Base-by-base conservation (phyloP, 169 alveolate genomes). In the Plasmodium gallinaceum region DNA sequence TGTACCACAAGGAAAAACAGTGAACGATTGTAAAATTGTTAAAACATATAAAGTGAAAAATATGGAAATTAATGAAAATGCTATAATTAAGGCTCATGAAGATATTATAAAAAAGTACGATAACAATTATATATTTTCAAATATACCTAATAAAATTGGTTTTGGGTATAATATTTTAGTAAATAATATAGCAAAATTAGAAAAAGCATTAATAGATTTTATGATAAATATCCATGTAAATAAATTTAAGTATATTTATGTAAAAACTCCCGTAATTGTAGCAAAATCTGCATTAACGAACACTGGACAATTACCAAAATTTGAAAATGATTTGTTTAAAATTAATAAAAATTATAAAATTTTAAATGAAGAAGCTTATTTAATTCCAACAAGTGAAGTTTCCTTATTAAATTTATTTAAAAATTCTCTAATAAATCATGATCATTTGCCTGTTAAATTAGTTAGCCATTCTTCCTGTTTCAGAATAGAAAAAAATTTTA, bases 381-480 rank as follows among this genome's bases (percentile, higher is more conserved):
- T 94, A 78, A 94, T 94, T 7, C 96, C 96, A 45, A 94, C 96
- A 16, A 90, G 95, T 48, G 96, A 94, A 88, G 94, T 94, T 18
- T 93, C 95, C 14, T 78, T 94, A 22, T 57, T 94, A 46, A 93
- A 93, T 43, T 62, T 94, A 57, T 70, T 89, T 73, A 75, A 90
- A 42, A 93, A 91, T 72, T 18, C 86, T 24, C 32, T 85, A 32
- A 5, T 94, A 18, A 62, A 68, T 18, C 45, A 32, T 54, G 61
- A 90, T 45, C 42, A 88, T 43, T 60, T 94, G 48, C 96, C 96
- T 37, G 64, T 92, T 42, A 87, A 73, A 80, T 43, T 94, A 74
- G 91, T 90, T 71, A 72, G 94, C 32, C 92, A 93, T 72, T 88
- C 95, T 0, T 90, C 92, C 9, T 94, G 96, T 46, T 94, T 94